A percentile compares a stretch with the other conserved stretches of the same genome.
Conservation (phyloP, 257 asterid species). For the Nicotiana benthamiana region DNA sequence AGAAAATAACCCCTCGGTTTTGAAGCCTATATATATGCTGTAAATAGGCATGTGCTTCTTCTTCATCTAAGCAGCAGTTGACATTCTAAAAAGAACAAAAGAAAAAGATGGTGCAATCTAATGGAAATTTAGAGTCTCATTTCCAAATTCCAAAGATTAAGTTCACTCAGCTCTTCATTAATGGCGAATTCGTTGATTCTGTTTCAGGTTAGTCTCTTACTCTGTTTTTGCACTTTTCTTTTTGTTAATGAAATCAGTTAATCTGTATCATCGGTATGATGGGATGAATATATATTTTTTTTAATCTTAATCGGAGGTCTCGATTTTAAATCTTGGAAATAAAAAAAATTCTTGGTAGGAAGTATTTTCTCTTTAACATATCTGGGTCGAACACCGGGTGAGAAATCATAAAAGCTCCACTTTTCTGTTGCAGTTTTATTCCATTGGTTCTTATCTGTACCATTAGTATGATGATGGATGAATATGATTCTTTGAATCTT, state of each 20-base stretch:
- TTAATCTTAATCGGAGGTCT: too few relatives aligned
- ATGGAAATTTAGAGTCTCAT: slow-evolving; percentile 3
- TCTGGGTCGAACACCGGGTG: too few relatives aligned
- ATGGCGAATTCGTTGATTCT: slow-evolving; percentile 31
- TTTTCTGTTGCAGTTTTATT: too few relatives aligned
- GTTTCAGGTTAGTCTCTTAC: slow-evolving; percentile 20
- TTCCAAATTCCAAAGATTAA: slow-evolving; percentile 20
- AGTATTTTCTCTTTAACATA: too few relatives aligned
- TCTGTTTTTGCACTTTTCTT: too few relatives aligned
- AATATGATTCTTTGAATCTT: too few relatives aligned
- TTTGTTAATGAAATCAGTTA: neutral
- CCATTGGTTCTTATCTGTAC: too few relatives aligned
- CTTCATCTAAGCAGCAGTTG: neutral
- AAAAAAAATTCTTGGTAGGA: too few relatives aligned
- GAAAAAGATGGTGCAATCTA: slow-evolving; percentile 2
- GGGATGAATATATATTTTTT: too few relatives aligned
- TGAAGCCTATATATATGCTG: neutral
- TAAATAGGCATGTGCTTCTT: neutral
- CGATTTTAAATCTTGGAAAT: too few relatives aligned
- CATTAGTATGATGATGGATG: too few relatives aligned
- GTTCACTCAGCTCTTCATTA: slow-evolving; percentile 32
- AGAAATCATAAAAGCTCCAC: too few relatives aligned
- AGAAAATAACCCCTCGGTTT: neutral
- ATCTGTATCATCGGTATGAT: neutral
- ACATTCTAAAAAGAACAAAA: neutral